Evolutionary conservation across 352 stramenopile species (phyloP).

Genomic region (Blastocystis sp.): DNA sequence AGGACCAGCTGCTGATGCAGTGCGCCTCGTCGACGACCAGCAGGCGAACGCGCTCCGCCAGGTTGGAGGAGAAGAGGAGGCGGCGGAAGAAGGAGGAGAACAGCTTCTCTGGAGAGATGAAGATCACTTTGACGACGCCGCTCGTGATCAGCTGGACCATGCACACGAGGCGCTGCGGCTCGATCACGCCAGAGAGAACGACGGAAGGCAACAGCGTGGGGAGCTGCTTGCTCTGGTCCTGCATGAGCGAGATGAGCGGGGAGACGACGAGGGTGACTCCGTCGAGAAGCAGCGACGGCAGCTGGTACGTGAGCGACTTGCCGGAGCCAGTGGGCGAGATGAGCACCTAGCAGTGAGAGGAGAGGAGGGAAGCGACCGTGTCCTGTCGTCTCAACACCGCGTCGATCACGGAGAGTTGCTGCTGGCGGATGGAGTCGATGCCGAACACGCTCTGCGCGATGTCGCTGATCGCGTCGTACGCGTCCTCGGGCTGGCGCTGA

Average conservation of each 20-base stretch:
- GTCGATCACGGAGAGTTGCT: slow-evolving; percentile 6
- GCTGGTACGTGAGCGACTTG: slow-evolving; percentile 75
- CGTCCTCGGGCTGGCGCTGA: not conserved
- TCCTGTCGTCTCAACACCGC: not conserved
- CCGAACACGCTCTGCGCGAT: slow-evolving; percentile 5
- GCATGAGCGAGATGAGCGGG: slow-evolving; percentile 68
- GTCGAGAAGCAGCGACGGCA: slow-evolving; percentile 16
- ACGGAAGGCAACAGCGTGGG: slow-evolving; percentile 39
- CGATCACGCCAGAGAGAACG: slow-evolving; percentile 31
- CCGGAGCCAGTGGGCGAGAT: slow-evolving; percentile 73
- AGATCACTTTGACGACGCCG: slow-evolving; percentile 72
- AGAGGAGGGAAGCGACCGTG: not conserved
- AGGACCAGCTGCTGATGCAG: slow-evolving; percentile 76
- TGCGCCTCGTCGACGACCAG: slow-evolving; percentile 77
- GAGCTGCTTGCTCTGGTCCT: slow-evolving; percentile 58
- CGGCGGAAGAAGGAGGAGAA: slow-evolving; percentile 53
- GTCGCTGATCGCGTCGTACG: not conserved
- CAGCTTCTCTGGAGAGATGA: slow-evolving; percentile 64
- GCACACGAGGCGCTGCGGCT: slow-evolving; percentile 23
- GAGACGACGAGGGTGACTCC: slow-evolving; percentile 57
- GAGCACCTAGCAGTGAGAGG: slow-evolving; percentile 2
- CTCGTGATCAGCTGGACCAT: slow-evolving; percentile 38
- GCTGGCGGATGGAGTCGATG: not conserved
- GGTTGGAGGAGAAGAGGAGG: slow-evolving; percentile 62
- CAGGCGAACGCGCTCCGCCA: slow-evolving; percentile 27